Evolutionary conservation across 495 filamentous ascomycete genomes (phyloP).

Genomic region (Elasticomyces elasticus): DNA sequence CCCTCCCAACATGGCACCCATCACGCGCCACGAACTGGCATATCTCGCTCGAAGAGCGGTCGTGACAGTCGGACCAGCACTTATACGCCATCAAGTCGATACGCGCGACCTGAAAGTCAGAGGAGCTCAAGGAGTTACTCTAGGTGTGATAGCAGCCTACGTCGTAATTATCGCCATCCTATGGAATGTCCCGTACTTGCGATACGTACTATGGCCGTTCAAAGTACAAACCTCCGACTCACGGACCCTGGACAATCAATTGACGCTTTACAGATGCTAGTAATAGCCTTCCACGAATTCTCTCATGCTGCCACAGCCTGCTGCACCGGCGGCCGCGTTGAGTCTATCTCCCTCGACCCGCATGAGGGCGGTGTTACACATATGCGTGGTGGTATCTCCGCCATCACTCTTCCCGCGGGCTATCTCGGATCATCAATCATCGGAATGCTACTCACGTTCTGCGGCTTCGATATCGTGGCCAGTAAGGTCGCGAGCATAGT

Average conservation of each 20-base stretch:
- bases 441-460: constrained; percentile 67
- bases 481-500: constrained; percentile 66
- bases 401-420: constrained; percentile 64
- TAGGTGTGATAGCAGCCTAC: constrained; percentile 60
- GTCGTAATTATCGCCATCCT: constrained; percentile 63
- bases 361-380: constrained; percentile 65
- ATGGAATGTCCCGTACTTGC: constrained; percentile 70
- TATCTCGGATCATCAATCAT: constrained; percentile 69
- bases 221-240: constrained; percentile 42
- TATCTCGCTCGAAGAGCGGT: constrained; percentile 2
- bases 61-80: background rate
- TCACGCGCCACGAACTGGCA: background rate
- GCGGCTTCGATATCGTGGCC: constrained; percentile 69
- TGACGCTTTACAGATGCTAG: constrained; percentile 52
- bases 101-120: constrained; percentile 52
- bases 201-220: constrained; percentile 70
- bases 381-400: constrained; percentile 66
- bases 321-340: constrained; percentile 61
- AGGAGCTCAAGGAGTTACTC: constrained; percentile 61
- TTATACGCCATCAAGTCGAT: constrained; percentile 10
- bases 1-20: constrained; percentile 14
- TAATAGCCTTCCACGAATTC: constrained; percentile 80
- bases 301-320: constrained; percentile 63
- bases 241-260: background rate
- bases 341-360: constrained; percentile 62